Conservation (phyloP, 257 asterid species). For the Salvia rosmarinus region DNA sequence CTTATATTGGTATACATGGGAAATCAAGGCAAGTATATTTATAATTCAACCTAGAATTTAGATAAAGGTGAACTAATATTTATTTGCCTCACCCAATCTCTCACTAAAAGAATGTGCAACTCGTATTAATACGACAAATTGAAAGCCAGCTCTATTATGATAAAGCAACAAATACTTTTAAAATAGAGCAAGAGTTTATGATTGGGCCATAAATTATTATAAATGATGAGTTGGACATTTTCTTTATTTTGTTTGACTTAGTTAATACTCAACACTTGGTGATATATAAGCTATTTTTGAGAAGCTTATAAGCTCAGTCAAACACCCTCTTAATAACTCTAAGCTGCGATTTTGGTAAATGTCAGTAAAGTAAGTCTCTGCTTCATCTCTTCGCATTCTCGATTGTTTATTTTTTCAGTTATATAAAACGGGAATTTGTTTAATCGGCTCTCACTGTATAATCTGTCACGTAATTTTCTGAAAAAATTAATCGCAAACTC, state of each 20-base stretch:
- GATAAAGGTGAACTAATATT: constrained; percentile 26
- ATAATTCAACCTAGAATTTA: too few relatives aligned
- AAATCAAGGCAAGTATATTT: too few relatives aligned
- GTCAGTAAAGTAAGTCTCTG: constrained; percentile 10
- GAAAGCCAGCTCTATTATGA: constrained; percentile 28
- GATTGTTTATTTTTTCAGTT: not conserved
- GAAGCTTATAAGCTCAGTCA: too few relatives aligned
- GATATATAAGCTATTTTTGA: too few relatives aligned
- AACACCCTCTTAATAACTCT: not conserved
- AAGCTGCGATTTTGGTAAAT: constrained; percentile 15
- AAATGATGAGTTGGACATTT: constrained; percentile 4
- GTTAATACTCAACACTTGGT: not conserved
- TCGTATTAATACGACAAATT: constrained; percentile 36
- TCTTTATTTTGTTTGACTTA: constrained; percentile 9
- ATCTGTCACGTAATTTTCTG: too few relatives aligned
- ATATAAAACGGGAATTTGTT: too few relatives aligned
- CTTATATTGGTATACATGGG: too few relatives aligned
- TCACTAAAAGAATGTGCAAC: constrained; percentile 16
- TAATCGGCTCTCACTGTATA: too few relatives aligned
- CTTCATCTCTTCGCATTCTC: not conserved
- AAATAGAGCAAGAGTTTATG: not conserved
- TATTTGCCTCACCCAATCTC: not conserved
- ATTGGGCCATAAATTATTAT: not conserved
- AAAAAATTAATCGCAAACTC: too few relatives aligned
- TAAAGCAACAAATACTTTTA: not conserved